phyloP scores from a whole-genome alignment of 768 basidiomycete species.

The Naganishia vishniacii region DNA sequence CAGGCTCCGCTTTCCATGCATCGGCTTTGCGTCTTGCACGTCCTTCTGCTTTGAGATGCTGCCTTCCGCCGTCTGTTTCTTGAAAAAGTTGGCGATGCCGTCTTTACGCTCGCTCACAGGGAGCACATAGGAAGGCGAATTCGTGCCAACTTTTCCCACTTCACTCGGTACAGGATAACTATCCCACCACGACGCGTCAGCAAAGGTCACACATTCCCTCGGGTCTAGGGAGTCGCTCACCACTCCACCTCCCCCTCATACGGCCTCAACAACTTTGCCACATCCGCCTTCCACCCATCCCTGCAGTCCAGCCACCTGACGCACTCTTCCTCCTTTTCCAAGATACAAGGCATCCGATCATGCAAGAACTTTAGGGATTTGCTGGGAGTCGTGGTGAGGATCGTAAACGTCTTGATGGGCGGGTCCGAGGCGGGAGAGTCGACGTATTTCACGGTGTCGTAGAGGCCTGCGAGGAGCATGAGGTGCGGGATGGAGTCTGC shows the following conservation, averaged over 20 bases:
- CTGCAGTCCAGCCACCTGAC: constrained; percentile 71
- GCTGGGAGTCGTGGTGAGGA: constrained; percentile 76
- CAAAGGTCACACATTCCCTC: neutral
- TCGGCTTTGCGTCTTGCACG: neutral
- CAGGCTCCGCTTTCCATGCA: neutral
- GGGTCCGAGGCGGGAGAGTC: constrained; percentile 34
- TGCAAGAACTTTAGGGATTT: constrained; percentile 78
- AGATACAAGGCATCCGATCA: constrained; percentile 71
- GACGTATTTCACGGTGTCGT: constrained; percentile 59
- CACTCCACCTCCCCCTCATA: constrained; percentile 65
- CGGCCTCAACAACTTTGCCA: constrained; percentile 61
- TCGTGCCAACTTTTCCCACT: constrained; percentile 80
- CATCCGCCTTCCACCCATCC: constrained; percentile 60
- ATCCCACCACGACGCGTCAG: neutral
- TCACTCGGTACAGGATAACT: constrained; percentile 86
- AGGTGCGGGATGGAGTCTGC: constrained; percentile 46
- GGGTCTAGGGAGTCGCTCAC: constrained; percentile 51
- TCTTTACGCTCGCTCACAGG: constrained; percentile 74
- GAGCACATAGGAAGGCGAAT: constrained; percentile 74
- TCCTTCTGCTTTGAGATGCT: neutral
- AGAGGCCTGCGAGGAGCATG: constrained; percentile 83
- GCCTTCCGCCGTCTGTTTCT: constrained; percentile 36
- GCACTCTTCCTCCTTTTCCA: constrained; percentile 60
- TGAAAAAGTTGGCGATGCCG: constrained; percentile 57
- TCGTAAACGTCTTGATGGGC: constrained; percentile 73